Evolutionary conservation across 257 asterid genomes (phyloP), one percentile per base, ranked within the genome.

Genomic region (Solanum sitiens): DNA sequence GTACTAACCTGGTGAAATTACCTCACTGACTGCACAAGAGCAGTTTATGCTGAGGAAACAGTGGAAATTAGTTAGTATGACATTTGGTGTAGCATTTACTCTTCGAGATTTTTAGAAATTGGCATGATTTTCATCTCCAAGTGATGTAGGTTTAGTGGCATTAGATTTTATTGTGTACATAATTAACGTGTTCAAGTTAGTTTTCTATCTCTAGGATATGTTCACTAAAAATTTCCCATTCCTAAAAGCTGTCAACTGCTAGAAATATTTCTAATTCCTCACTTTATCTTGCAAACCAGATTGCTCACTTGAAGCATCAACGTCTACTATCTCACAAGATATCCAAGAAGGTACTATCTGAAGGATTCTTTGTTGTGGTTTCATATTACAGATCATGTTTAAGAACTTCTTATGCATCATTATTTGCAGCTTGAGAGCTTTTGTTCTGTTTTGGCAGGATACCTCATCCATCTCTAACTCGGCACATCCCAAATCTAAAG

Each of bases 271-370:
- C 63, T 30, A 82, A 32, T 42, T 37, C 40, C 50, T 80, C 68
- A 76, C 86, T 83, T 73, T 88, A 56, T 89, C 86, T 44, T 87
- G 42, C 73, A 84, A 59, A 83, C 89, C 91, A 95, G 99, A 93
- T 91, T 86, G 94, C 98, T 45, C 93, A 91, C 9, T 86, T 93
- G 93, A 95, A 91, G 93, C 98, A 97, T 85, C 95, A 92, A 83
- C 90, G 92, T 83, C 89, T 87, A 44, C 89, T 92, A 79, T 83
- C 83, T 68, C 98, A 95, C 92, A 95, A 97, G 92, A 91, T 91
- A 70, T 88, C 94, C 50, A 93, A 91, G 88, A 92, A 93, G 97
- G 99, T 94, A 90, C 35, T 20, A 16, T 30, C 70, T 80, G 68
- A 27, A 80, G 85, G 85, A 65, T 47, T 80, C 85, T 80, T 30